phyloP scores from a whole-genome alignment of 805 yeast genomes.

The Kodamaea sagamina region DNA sequence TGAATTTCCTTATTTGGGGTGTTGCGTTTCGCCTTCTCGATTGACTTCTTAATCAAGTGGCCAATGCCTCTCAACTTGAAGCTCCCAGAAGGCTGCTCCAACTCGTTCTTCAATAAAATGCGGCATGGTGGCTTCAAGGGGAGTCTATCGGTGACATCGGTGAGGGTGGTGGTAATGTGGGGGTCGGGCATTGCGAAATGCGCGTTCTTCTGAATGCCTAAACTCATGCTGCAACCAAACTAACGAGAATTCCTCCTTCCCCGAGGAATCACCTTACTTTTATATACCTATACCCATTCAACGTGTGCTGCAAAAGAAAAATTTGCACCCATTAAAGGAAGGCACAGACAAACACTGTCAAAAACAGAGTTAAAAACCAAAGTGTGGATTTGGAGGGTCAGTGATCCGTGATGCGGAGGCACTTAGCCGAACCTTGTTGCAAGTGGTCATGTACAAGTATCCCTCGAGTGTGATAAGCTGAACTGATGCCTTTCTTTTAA shows the following conservation, averaged over 20 bases:
- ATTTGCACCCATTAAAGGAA: slow-evolving; percentile 4
- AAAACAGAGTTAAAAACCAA: slow-evolving; percentile 3
- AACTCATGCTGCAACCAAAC: not conserved
- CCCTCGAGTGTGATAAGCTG: no score
- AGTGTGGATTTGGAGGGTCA: no score
- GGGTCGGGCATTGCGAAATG: slow-evolving; percentile 19
- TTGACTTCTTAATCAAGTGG: slow-evolving; percentile 39
- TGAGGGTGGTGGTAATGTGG: slow-evolving; percentile 38
- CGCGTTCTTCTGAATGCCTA: not conserved
- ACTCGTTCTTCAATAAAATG: slow-evolving; percentile 51
- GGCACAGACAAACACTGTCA: not conserved
- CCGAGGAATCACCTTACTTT: not conserved
- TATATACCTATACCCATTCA: not conserved
- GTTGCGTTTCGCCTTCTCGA: slow-evolving; percentile 25
- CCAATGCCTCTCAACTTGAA: slow-evolving; percentile 61
- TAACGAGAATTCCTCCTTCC: no score
- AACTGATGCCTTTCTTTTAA: no score
- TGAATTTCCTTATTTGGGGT: slow-evolving; percentile 32
- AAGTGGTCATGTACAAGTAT: no score
- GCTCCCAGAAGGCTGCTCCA: slow-evolving; percentile 57
- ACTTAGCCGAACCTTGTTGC: no score
- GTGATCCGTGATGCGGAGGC: no score
- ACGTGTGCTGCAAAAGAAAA: slow-evolving; percentile 3
- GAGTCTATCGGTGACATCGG: slow-evolving; percentile 36
- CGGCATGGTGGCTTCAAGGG: slow-evolving; percentile 36